Evolutionary conservation across 73 alveolate species (phyloP), one percentile per base, ranked within the genome.

Genomic region (Diophrys appendiculata): DNA sequence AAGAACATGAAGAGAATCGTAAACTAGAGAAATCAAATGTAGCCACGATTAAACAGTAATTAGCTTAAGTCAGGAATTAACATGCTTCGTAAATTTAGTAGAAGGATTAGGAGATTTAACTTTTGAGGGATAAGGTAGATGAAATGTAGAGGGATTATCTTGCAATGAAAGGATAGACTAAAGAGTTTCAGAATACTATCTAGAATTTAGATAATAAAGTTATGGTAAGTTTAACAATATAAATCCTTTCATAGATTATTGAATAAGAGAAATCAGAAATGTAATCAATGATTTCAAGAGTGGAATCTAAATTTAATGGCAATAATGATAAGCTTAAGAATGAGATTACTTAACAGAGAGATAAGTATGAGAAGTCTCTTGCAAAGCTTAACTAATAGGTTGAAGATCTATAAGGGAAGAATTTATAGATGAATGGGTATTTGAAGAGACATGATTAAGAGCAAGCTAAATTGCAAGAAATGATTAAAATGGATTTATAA

Each of bases 301-400:
- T 67, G 1, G 55, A 74, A 28, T 67, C 52, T 33, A 33, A 18
- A 33, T 67, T 33, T 43, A 54, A 35, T 32, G 13, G 22, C n/a
- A 25, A n/a, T 25, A 24, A 52, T 3, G 83, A 74, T n/a, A 74
- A 54, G 54, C 33, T 74, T 2, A 53, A 35, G 27, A 35, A 52
- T 23, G 83, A 74, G 14, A 1, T 74, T 0, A 24, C 33, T 2
- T 23, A 60, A 8, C 73, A 74, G 67, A 34, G 83, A 1, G 55
- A 74, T n/a, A 69, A 74, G 5, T 65, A 74, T 25, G 83, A 74
- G 53, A 74, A 33, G 55, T 8, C 67, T 1, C n/a, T 74, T 11
- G 2, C 23, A 23, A 69, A 74, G 25, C 56, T 25, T 22, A 52
- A 65, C 29, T 23, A 11, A 8, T 33, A 34, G 54, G 68, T 74